Percentiles rank a stretch among this genome's conserved stretches.
phyloP scores from a whole-genome alignment of 2,329 filamentous ascomycete species.

The Fusarium bulbicola region DNA sequence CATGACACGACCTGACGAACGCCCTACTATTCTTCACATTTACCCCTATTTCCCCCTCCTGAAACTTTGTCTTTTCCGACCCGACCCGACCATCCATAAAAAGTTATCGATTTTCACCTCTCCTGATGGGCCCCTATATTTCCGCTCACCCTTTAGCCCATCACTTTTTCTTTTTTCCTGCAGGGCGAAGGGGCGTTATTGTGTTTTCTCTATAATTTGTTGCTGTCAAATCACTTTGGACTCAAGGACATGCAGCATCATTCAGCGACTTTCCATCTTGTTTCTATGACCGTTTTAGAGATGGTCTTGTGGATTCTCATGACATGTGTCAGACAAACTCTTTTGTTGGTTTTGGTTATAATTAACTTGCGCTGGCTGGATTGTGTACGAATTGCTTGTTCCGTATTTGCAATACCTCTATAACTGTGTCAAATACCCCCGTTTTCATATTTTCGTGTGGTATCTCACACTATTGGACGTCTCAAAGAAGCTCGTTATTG shows the following conservation, averaged over 20 bases:
- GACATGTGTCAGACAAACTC: slow-evolving; percentile 21
- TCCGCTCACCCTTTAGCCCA: slow-evolving; percentile 9
- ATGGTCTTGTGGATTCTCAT: slow-evolving; percentile 1
- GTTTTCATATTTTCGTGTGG: neutral
- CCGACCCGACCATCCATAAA: slow-evolving; percentile 12
- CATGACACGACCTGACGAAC: slow-evolving; percentile 38
- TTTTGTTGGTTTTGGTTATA: slow-evolving; percentile 14
- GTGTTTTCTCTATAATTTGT: slow-evolving; percentile 7
- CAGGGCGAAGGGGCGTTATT: slow-evolving; percentile 40
- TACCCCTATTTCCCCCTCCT: neutral
- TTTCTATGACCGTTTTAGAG: neutral
- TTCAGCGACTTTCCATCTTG: slow-evolving; percentile 20
- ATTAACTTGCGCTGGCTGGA: slow-evolving; percentile 15
- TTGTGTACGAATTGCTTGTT: slow-evolving; percentile 6
- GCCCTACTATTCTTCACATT: slow-evolving; percentile 15
- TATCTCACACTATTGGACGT: neutral
- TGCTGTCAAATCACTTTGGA: slow-evolving; percentile 1
- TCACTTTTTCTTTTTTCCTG: slow-evolving; percentile 28
- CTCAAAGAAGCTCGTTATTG: neutral
- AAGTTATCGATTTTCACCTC: slow-evolving; percentile 15
- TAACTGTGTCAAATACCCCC: neutral
- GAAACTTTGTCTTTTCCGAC: neutral
- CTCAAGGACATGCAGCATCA: slow-evolving; percentile 9
- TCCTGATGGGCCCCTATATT: slow-evolving; percentile 8
- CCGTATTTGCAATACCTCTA: slow-evolving; percentile 16